Evolutionary conservation across 441 rosid genomes (phyloP), one percentile per base, ranked within the genome.

Genomic region (Geranium incanum): DNA sequence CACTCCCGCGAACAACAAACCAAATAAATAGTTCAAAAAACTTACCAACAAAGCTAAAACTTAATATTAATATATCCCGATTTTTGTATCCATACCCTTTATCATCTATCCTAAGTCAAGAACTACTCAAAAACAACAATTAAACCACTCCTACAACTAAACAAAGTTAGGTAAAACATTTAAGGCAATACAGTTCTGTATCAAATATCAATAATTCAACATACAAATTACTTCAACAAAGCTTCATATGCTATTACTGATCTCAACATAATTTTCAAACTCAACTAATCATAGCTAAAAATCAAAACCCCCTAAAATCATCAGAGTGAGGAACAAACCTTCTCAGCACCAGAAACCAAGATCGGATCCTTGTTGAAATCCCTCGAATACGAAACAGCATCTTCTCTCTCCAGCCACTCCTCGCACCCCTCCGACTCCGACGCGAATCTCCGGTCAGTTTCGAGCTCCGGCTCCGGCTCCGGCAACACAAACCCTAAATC

Each of bases 341-440:
- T 73, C 28, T 76, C 80, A 62, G 68, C 81, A 68, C 95, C 90
- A 72, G 80, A 66, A 74, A 91, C 87, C 69, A 76, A 73, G 68
- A 93, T 68, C 4, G 96, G 97, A 76, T 85, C 87, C 74, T 86
- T 83, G 68, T 74, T 76, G 78, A 91, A 91, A 85, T 87, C 86
- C 74, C 95, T 85, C 1, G 87, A 78, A 76, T 86, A 85, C 63
- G 43, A 76, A 67, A 84, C 85, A 48, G 85, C 76, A 73, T 91
- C 98, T 77, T 78, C 91, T 69, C 81, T 86, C 84, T 88, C 89
- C 76, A 91, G 78, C 94, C 91, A 91, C 81, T 86, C 86, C 76
- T 85, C 87, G 43, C 97, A 91, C 55, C 81, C 88, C 72, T 38
- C 36, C 63, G 50, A 66, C 45, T 64, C 19, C 69, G 37, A 70